A percentile compares a stretch with the other conserved stretches of the same genome.
Evolutionary conservation across 441 rosid genomes (phyloP).

Genomic region (Arabidopsis lyrata): DNA sequence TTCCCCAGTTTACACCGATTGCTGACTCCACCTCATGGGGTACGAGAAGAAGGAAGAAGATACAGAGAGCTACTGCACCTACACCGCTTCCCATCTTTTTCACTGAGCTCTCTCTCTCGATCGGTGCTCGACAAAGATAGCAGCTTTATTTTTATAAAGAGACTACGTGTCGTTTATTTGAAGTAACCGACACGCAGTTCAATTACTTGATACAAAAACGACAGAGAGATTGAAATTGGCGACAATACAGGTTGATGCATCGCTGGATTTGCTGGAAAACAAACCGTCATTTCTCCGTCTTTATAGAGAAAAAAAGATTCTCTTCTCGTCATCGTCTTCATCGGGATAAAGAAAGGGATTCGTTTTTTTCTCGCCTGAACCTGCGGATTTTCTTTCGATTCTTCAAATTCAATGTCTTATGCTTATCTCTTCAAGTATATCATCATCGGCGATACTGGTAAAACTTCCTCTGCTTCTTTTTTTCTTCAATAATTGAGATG

Average conservation of each 20-base stretch:
- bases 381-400: slow-evolving; percentile 21
- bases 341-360: slow-evolving; percentile 20
- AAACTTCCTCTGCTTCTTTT: background rate
- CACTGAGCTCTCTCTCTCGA: slow-evolving; percentile 4
- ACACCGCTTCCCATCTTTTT: slow-evolving; percentile 34
- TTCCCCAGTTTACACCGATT: slow-evolving; percentile 96
- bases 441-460: slow-evolving; percentile 98
- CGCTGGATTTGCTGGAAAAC: slow-evolving; percentile 45
- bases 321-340: slow-evolving; percentile 15
- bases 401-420: slow-evolving; percentile 67
- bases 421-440: slow-evolving; percentile 97
- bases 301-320: slow-evolving; percentile 33
- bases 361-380: slow-evolving; percentile 13
- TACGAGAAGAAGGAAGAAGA: slow-evolving; percentile 36
- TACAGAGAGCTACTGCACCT: slow-evolving; percentile 22
- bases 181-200: slow-evolving; percentile 6
- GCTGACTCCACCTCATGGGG: slow-evolving; percentile 58
- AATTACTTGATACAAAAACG: background rate
- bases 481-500: slow-evolving; percentile 17
- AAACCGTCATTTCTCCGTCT: slow-evolving; percentile 25
- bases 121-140: background rate
- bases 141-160: background rate
- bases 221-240: background rate
- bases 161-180: background rate
- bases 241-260: slow-evolving; percentile 41